Evolutionary conservation across 2,329 filamentous ascomycete species (phyloP), one percentile per base, ranked within the genome.

Genomic region (Aspergillus sojae): DNA sequence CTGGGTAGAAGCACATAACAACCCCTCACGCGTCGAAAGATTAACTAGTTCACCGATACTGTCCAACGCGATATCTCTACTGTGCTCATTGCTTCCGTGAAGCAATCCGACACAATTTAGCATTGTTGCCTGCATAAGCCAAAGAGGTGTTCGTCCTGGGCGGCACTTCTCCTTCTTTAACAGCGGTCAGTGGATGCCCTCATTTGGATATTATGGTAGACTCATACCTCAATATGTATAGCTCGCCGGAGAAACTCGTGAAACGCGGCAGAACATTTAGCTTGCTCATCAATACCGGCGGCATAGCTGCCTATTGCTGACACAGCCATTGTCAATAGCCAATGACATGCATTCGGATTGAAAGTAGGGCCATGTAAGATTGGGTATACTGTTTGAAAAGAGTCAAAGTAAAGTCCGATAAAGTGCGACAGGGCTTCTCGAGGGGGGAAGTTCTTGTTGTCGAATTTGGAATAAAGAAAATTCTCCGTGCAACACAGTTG

Each of bases 241-340:
- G 75, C 76, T 39, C 79, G 74, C 19, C 78, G 76, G 54, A 80
- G 68, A 61, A 82, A 75, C 62, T 82, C 80, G 62, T 81, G 76
- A 54, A 81, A 75, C 36, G 78, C 75, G 50, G 71, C 63, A 39
- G 71, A 68, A 56, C 73, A 73, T 7, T 74, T 67, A 23, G 74
- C 69, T 60, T 68, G 67, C 23, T 76, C 67, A 16, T 68, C 61
- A 12, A 63, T 60, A 36, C 73, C 71, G 39, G 70, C 67, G 64
- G 73, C 75, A 57, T 78, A 77, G 59, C 78, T 79, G 7, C 80
- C 80, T 56, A 81, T 72, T 52, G 80, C 73, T 34, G 79, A 68
- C 48, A 81, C 66, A 16, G 80, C 77, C 57, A 82, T 65, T 5
- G 73, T 70, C 50, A 81, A 65, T 14, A 81, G 67, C 79, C 79